Percentiles rank a stretch among this genome's conserved stretches.
phyloP scores from a whole-genome alignment of 164 flowering plant species.

The Aristolochia contorta region DNA sequence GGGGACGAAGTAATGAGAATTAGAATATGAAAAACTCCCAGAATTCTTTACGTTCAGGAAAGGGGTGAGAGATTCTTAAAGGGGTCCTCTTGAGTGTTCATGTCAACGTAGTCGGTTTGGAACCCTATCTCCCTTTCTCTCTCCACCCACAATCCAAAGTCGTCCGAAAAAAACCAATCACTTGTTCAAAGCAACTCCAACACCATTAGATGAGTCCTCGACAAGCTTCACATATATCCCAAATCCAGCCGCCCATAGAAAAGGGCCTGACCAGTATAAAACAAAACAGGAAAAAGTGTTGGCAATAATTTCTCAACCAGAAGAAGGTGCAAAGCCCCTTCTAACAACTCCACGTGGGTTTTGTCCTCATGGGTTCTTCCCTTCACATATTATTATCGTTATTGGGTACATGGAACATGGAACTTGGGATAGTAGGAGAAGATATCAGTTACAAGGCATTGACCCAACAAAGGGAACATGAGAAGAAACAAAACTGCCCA shows the following conservation, averaged over 20 bases:
- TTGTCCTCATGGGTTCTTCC: slow-evolving; percentile 7
- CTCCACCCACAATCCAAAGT: background rate
- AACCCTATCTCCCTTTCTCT: slow-evolving; percentile 3
- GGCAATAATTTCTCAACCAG: slow-evolving; percentile 4
- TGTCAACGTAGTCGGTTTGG: background rate
- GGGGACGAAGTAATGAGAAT: too few species aligned
- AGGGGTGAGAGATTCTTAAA: too few species aligned
- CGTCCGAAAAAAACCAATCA: background rate
- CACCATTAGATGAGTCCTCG: background rate
- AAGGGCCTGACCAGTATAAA: slow-evolving; percentile 5
- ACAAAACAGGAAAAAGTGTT: background rate
- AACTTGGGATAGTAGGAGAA: background rate
- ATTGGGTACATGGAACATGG: too few species aligned
- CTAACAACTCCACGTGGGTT: slow-evolving; percentile 20
- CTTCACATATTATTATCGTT: too few species aligned
- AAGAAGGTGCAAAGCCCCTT: background rate
- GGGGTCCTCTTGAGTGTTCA: too few species aligned
- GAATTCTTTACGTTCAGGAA: too few species aligned
- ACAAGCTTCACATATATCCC: slow-evolving; percentile 7
- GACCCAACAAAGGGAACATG: slow-evolving; percentile 10
- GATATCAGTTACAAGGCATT: slow-evolving; percentile 11
- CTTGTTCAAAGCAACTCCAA: background rate
- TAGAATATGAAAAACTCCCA: too few species aligned
- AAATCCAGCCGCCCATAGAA: slow-evolving; percentile 4
- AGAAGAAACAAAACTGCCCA: slow-evolving; percentile 11